phyloP scores from a whole-genome alignment of 192 early-diverging fungal genomes.

The Backusella morwellensis region DNA sequence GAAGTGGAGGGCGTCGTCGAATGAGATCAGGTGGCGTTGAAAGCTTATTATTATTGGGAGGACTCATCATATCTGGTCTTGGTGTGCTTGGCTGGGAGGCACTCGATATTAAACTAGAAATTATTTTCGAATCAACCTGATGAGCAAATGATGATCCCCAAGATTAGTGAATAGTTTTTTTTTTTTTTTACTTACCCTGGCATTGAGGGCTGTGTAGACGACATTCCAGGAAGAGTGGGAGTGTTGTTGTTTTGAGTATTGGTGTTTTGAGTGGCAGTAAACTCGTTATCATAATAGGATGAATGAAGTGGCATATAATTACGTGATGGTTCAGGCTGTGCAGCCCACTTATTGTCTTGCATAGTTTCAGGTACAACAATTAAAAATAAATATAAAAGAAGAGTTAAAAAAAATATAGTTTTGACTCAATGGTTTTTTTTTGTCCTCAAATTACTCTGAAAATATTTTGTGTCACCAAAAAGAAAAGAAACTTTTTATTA shows the following conservation, averaged over 20 bases:
- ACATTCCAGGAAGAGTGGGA: slow-evolving; percentile 9
- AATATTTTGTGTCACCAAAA: neutral
- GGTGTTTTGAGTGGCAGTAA: neutral
- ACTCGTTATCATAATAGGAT: slow-evolving; percentile 10
- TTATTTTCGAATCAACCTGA: neutral
- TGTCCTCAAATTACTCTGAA: neutral
- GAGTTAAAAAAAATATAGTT: neutral
- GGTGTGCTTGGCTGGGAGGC: slow-evolving; percentile 33
- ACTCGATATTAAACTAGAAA: slow-evolving; percentile 15
- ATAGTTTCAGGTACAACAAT: slow-evolving; percentile 18
- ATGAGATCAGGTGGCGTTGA: slow-evolving; percentile 16
- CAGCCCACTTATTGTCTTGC: slow-evolving; percentile 26
- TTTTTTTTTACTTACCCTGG: slow-evolving; percentile 11
- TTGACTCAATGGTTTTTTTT: neutral
- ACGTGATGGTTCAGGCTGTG: neutral
- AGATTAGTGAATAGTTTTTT: neutral
- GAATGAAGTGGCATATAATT: slow-evolving; percentile 21
- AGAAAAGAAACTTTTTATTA: neutral
- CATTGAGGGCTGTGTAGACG: slow-evolving; percentile 6
- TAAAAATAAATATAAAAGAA: neutral
- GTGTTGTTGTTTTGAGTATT: neutral
- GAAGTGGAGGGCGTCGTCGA: slow-evolving; percentile 13
- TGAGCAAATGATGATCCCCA: neutral
- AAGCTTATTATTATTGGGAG: slow-evolving; percentile 7
- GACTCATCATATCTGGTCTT: slow-evolving; percentile 22